Percentiles rank a stretch among this genome's conserved stretches.
These are phyloP conservation scores for Heritiera fomes DNA, from an alignment of 345 rosid species.

Conservation along the genomic window DNA sequence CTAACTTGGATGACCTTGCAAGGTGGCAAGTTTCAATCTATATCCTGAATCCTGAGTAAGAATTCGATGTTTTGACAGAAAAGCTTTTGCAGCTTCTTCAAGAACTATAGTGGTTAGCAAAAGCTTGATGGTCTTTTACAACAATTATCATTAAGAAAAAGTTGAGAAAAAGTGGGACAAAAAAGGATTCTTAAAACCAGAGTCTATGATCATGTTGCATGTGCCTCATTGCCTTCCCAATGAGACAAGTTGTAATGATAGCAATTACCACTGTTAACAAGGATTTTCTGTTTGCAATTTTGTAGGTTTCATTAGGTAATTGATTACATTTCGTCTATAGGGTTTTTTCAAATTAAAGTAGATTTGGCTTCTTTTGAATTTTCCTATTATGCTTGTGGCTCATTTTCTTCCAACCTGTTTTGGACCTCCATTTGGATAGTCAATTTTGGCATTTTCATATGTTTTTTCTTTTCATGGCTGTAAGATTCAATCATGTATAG, in stretches of 20 bases:
- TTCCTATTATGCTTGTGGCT: slow-evolving; percentile 30
- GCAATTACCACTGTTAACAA: not conserved
- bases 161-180: slow-evolving; percentile 14
- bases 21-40: not conserved
- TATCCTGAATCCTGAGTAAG: too few relatives aligned
- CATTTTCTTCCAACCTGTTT: not conserved
- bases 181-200: not conserved
- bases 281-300: slow-evolving; percentile 16
- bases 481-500: not conserved
- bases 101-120: not conserved
- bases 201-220: slow-evolving; percentile 9
- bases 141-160: not conserved
- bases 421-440: not conserved
- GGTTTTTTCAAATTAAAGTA: slow-evolving; percentile 16
- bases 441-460: not conserved
- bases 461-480: not conserved
- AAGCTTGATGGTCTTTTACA: not conserved
- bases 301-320: slow-evolving; percentile 14
- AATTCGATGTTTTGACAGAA: too few relatives aligned
- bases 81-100: not conserved
- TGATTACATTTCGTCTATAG: slow-evolving; percentile 10
- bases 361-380: slow-evolving; percentile 7
- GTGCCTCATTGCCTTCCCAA: slow-evolving; percentile 11
- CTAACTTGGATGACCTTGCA: too few relatives aligned
- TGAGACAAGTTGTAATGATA: slow-evolving; percentile 29